Conservation (phyloP, 768 basidiomycete species). For the Zangia roseola region DNA sequence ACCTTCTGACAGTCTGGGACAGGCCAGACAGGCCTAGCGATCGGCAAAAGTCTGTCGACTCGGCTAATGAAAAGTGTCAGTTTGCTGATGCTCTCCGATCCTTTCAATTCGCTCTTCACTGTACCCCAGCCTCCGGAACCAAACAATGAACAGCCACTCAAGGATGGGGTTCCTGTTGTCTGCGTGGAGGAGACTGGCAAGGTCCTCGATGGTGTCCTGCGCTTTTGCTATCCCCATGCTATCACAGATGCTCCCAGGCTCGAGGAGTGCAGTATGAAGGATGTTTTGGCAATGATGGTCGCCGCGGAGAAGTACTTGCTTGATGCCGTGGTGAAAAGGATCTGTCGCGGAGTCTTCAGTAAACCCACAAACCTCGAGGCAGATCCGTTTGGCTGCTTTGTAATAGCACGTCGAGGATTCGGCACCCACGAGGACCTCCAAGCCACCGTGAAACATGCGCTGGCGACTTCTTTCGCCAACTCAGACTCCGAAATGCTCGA, state of each 20-base stretch:
- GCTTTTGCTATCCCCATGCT: slow-evolving; percentile 27
- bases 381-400: slow-evolving; percentile 30
- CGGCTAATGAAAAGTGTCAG: too few species aligned
- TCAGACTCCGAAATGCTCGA: slow-evolving; percentile 26
- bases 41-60: too few species aligned
- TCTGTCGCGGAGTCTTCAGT: slow-evolving; percentile 18
- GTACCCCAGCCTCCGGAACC: slow-evolving; percentile 23
- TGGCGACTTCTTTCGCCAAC: slow-evolving; percentile 25
- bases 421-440: slow-evolving; percentile 20
- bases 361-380: slow-evolving; percentile 16
- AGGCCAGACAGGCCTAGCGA: too few species aligned
- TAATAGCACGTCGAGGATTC: slow-evolving; percentile 25
- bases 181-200: slow-evolving; percentile 18
- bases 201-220: slow-evolving; percentile 19
- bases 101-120: slow-evolving; percentile 35
- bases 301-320: slow-evolving; percentile 18
- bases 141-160: slow-evolving; percentile 6
- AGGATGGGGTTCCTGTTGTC: slow-evolving; percentile 20
- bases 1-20: too few species aligned
- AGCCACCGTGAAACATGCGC: slow-evolving; percentile 28
- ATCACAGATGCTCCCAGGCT: slow-evolving; percentile 21
- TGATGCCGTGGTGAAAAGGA: slow-evolving; percentile 11
- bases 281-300: slow-evolving; percentile 4
- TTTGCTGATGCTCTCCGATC: too few species aligned
- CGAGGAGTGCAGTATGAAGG: slow-evolving; percentile 9